phyloP scores from a whole-genome alignment of 2,329 filamentous ascomycete species.

The Coniochaeta sp. region DNA sequence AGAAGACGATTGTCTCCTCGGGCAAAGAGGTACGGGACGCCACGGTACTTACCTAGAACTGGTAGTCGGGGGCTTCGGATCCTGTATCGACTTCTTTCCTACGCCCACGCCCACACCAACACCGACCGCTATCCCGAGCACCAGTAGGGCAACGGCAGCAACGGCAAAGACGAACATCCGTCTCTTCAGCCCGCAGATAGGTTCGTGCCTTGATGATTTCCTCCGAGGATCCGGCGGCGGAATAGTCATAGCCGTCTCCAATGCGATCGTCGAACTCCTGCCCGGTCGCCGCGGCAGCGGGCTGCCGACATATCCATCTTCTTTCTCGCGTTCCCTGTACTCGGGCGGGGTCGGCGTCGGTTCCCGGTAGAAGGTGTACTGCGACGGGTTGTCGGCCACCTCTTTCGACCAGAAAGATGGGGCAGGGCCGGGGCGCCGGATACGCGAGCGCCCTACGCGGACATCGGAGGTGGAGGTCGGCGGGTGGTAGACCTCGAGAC shows the following conservation, averaged over 20 bases:
- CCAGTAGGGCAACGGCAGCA: slow-evolving; percentile 19
- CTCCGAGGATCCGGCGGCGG: slow-evolving; percentile 6
- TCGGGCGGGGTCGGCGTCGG: slow-evolving; percentile 25
- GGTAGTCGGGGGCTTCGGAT: slow-evolving; percentile 4
- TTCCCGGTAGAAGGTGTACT: slow-evolving; percentile 33
- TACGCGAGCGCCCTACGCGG: slow-evolving; percentile 2
- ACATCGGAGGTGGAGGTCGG: not conserved
- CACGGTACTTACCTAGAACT: slow-evolving; percentile 13
- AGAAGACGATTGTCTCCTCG: not conserved
- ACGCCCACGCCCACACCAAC: slow-evolving; percentile 31
- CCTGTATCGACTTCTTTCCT: slow-evolving; percentile 2
- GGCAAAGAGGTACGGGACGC: not conserved
- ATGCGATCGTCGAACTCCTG: slow-evolving; percentile 2
- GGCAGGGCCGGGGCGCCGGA: slow-evolving; percentile 14
- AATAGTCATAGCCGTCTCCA: slow-evolving; percentile 7
- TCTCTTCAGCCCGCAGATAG: slow-evolving; percentile 20
- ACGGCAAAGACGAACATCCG: slow-evolving; percentile 28
- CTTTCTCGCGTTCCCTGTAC: slow-evolving; percentile 10
- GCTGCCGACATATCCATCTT: slow-evolving; percentile 9
- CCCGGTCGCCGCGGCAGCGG: slow-evolving; percentile 5
- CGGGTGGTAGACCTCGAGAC: slow-evolving; percentile 3
- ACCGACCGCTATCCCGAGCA: slow-evolving; percentile 24
- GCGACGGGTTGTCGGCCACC: slow-evolving; percentile 14
- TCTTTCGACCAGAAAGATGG: slow-evolving; percentile 17
- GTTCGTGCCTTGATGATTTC: not conserved